These are phyloP conservation scores for Liriodendron chinense DNA, from an alignment of 164 flowering plant species.

Conservation along the genomic window DNA sequence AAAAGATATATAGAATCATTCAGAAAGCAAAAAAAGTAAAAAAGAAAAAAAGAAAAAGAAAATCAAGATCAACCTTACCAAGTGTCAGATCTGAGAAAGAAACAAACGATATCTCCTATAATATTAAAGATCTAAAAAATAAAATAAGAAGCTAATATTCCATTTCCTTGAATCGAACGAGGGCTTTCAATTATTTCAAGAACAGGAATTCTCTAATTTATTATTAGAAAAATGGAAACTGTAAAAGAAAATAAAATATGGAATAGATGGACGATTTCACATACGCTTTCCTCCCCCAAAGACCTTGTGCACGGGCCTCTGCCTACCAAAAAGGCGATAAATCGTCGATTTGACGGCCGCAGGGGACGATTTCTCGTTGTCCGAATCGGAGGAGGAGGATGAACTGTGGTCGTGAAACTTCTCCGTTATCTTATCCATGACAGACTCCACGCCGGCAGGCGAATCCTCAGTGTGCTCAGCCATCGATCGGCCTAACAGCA, in stretches of 20 bases:
- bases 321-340: constrained; percentile 65
- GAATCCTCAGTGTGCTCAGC: constrained; percentile 21
- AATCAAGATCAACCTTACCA: too few relatives aligned
- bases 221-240: too few relatives aligned
- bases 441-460: constrained; percentile 32
- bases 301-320: constrained; percentile 71
- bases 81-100: too few relatives aligned
- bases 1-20: neutral
- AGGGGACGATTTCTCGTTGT: constrained; percentile 30
- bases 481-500: constrained; percentile 2
- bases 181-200: too few relatives aligned
- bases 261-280: neutral
- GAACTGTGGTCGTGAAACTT: constrained; percentile 42
- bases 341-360: constrained; percentile 37
- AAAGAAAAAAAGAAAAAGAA: too few relatives aligned
- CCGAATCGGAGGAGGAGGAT: constrained; percentile 34
- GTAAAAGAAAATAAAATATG: too few relatives aligned
- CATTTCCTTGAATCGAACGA: too few relatives aligned
- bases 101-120: too few relatives aligned
- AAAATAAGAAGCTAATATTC: too few relatives aligned
- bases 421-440: constrained; percentile 63
- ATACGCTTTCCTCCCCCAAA: constrained; percentile 88
- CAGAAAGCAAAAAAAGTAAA: too few relatives aligned
- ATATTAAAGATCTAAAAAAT: too few relatives aligned
- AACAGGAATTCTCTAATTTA: too few relatives aligned